These are phyloP conservation scores for Eragrostis nindensis DNA, from an alignment of 176 grass and related monocot genomes.

Conservation along the genomic window DNA sequence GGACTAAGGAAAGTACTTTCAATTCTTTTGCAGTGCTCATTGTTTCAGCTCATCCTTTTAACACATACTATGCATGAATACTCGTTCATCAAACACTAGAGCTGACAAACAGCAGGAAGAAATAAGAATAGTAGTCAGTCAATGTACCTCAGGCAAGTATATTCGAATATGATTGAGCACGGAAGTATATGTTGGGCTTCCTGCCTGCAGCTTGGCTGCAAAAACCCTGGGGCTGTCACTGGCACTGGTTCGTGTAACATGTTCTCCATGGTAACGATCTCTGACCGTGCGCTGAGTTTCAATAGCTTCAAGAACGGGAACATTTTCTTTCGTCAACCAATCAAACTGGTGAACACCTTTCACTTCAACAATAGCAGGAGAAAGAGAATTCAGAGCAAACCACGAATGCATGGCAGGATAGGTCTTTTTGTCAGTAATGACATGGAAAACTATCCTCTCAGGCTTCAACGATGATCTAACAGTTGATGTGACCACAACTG, in stretches of 20 bases:
- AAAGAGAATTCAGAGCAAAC: conserved; percentile 90
- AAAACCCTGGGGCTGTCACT: conserved; percentile 78
- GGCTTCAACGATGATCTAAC: conserved; percentile 76
- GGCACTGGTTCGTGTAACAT: conserved; percentile 53
- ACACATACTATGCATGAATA: conserved; percentile 15
- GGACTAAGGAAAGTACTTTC: not conserved
- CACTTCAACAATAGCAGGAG: conserved; percentile 78
- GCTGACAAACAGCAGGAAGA: not conserved
- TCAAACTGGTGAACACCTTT: conserved; percentile 97
- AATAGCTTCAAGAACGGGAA: conserved; percentile 88
- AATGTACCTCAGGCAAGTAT: conserved; percentile 94
- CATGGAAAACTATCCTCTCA: conserved; percentile 87
- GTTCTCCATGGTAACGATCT: conserved; percentile 75
- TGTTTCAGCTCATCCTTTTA: conserved; percentile 12
- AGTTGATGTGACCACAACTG: conserved; percentile 85
- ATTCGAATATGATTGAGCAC: conserved; percentile 94
- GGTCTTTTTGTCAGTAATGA: conserved; percentile 98
- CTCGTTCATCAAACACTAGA: conserved; percentile 20
- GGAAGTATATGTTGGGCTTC: conserved; percentile 90
- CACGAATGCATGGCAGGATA: conserved; percentile 98
- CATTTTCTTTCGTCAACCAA: conserved; percentile 96
- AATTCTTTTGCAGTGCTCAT: not conserved
- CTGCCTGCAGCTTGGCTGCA: conserved; percentile 88
- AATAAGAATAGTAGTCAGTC: conserved; percentile 1
- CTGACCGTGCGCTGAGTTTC: conserved; percentile 75